Conservation (phyloP, 805 yeast species). For the Yarrowia porcina region DNA sequence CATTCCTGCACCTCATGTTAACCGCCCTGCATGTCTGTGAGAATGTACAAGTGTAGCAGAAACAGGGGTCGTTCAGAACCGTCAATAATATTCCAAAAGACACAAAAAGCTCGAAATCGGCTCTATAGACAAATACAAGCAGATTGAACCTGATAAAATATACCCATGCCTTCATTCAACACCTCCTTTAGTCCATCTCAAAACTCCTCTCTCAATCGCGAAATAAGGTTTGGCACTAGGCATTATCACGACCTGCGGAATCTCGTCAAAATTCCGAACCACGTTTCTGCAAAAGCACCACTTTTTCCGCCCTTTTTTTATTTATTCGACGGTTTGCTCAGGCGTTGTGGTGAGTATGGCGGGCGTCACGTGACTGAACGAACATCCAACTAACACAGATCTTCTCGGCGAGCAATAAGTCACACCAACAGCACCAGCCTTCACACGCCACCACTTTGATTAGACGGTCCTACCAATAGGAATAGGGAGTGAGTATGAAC, state of each 20-base stretch:
- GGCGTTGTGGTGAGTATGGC: not conserved
- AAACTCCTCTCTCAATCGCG: not conserved
- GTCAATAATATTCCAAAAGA: too few relatives aligned
- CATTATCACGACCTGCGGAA: constrained; percentile 9
- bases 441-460: constrained; percentile 1
- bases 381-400: not conserved
- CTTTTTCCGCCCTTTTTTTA: not conserved
- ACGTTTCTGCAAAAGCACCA: too few relatives aligned
- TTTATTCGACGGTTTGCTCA: not conserved
- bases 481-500: too few relatives aligned
- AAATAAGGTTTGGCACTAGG: not conserved
- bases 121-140: too few relatives aligned
- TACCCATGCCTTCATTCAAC: too few relatives aligned
- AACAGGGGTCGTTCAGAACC: too few relatives aligned
- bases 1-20: too few relatives aligned
- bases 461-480: too few relatives aligned
- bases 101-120: too few relatives aligned
- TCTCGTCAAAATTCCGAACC: not conserved
- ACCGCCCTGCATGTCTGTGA: too few relatives aligned
- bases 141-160: too few relatives aligned
- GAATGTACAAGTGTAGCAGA: too few relatives aligned
- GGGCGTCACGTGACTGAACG: not conserved
- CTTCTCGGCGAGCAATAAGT: not conserved
- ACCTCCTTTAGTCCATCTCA: not conserved
- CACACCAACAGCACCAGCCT: not conserved